Evolutionary conservation across 2,329 filamentous ascomycete species (phyloP), one percentile per base, ranked within the genome.

Genomic region (Talaromyces sp.): DNA sequence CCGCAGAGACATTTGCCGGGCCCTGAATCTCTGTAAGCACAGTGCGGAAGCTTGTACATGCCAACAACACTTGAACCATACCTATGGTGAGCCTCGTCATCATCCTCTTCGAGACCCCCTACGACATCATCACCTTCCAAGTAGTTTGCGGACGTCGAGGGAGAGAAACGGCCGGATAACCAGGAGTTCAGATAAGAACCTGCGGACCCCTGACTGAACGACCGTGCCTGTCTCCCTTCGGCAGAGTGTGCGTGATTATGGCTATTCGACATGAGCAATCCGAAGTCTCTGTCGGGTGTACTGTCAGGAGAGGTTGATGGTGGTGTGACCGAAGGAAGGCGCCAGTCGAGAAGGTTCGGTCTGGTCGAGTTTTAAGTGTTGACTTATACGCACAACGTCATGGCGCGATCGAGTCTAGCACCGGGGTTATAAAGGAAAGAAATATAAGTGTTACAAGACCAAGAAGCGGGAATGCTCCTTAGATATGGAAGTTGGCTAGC

Each of bases 1-100:
- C 6, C 83, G 81, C 71, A 83, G 77, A 8, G 77, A 76, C 56
- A 79, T 71, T n/a, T 78, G 79, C 6, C 74, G 76, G 33, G 72
- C 73, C 63, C 72, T 73, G 40, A 35, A 18, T 60, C 16, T 40
- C 5, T 7, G 16, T 28, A 9, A 31, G 35, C 14, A 28, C 25
- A 39, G 5, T 48, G 35, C 31, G 31, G 11, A 11, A 50, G 6
- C n/a, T 37, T 31, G 12, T 16, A 35, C n/a, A 2, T 8, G n/a
- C 2, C 31, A 31, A 18, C 8, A 9, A 12, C 12, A 28, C 7
- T n/a, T 12, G 31, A n/a, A 9, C 2, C 33, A 25, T 42, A 64
- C 61, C 67, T 68, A 4, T 67, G 63, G 9, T 72, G 63, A 39
- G 57, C 64, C 25, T 60, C 50, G 35, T 64, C 40, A 18, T 67